Percentiles rank a stretch among this genome's conserved stretches.
phyloP scores from a whole-genome alignment of 2,329 filamentous ascomycete genomes.

The Penicillium janthinellum region DNA sequence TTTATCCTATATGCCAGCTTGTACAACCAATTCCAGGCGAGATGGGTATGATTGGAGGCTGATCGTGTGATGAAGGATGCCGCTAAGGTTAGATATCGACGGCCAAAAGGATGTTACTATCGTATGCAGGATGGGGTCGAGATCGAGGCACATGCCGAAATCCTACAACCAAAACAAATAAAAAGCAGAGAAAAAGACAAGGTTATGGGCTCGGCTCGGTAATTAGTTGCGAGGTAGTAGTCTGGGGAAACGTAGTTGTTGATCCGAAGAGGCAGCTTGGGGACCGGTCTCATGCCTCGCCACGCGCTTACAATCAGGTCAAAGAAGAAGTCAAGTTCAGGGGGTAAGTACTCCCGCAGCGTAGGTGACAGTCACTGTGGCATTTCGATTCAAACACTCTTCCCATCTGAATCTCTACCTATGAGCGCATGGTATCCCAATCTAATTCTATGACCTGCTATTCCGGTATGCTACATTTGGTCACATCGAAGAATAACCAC shows the following conservation, averaged over 20 bases:
- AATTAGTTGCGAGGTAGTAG: neutral
- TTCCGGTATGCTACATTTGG: neutral
- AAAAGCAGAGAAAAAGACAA: neutral
- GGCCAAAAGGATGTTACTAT: neutral
- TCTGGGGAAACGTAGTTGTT: neutral
- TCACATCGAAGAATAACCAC: neutral
- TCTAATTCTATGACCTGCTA: neutral
- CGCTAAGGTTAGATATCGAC: neutral
- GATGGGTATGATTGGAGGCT: neutral
- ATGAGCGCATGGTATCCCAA: neutral
- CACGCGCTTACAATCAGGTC: neutral
- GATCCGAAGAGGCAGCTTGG: neutral
- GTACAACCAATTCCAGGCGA: neutral
- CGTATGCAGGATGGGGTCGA: neutral
- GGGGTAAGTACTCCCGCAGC: neutral
- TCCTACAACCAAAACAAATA: neutral
- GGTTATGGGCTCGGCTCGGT: neutral
- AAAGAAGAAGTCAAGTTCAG: neutral
- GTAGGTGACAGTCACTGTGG: neutral
- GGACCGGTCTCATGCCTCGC: neutral
- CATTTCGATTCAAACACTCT: neutral
- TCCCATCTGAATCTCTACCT: neutral
- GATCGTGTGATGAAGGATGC: neutral
- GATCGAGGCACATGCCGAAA: neutral
- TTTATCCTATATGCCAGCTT: neutral